phyloP scores from a whole-genome alignment of 257 asterid species.

The Verbena officinalis region DNA sequence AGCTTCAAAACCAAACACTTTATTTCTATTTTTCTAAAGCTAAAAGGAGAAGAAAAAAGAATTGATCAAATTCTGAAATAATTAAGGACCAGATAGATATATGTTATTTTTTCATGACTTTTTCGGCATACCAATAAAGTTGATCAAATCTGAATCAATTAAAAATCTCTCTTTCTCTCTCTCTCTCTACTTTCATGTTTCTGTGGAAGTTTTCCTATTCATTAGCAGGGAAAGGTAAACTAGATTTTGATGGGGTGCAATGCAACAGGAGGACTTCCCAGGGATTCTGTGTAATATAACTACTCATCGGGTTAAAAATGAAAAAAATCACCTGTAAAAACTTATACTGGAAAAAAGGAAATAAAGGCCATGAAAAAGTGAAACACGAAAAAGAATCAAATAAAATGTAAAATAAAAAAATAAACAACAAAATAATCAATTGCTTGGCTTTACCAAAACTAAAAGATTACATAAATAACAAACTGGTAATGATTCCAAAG shows the following conservation, averaged over 20 bases:
- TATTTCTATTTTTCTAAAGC: no score
- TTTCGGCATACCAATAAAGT: not conserved
- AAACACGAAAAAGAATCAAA: slow-evolving; percentile 7
- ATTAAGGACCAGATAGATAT: no score
- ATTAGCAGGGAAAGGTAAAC: not conserved
- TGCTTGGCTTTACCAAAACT: slow-evolving; percentile 33
- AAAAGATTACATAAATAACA: slow-evolving; percentile 41
- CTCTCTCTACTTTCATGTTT: no score
- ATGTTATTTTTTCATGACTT: not conserved
- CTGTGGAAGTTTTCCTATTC: not conserved
- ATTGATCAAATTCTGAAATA: no score
- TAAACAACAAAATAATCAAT: slow-evolving; percentile 27
- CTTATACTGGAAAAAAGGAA: not conserved
- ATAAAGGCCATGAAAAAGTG: not conserved
- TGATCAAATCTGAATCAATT: not conserved
- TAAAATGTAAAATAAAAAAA: not conserved
- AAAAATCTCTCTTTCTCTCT: not conserved
- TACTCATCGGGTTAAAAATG: not conserved
- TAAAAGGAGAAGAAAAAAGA: no score
- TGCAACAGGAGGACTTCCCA: no score
- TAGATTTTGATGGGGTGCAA: no score
- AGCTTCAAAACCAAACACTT: no score
- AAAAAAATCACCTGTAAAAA: not conserved
- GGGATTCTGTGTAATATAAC: not conserved
- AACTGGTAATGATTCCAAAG: slow-evolving; percentile 62